Evolutionary conservation across 1,284 basidiomycete genomes (phyloP).

Genomic region (Leccinum fallax): DNA sequence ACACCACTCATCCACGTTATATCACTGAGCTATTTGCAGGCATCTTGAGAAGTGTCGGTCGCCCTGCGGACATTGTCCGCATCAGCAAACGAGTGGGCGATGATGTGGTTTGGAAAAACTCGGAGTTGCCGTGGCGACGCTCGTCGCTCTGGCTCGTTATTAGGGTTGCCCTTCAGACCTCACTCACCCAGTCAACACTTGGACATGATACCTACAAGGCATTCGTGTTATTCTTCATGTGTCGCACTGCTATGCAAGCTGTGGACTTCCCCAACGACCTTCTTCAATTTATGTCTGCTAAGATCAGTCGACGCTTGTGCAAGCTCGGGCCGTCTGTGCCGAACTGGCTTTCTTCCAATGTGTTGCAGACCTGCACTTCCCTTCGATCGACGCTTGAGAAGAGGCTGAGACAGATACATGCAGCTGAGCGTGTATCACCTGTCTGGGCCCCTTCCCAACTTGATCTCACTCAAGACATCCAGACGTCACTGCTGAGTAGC

Average conservation of each 20-base stretch:
- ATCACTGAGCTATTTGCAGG: neutral
- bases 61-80: neutral
- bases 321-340: conserved; percentile 37
- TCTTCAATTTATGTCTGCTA: conserved; percentile 33
- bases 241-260: conserved; percentile 31
- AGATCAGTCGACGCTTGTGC: conserved; percentile 39
- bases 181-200: neutral
- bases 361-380: conserved; percentile 13
- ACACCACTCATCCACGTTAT: neutral
- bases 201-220: neutral
- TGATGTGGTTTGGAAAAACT: neutral
- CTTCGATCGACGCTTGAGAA: conserved; percentile 16
- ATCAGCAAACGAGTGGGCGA: conserved; percentile 2
- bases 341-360: conserved; percentile 19
- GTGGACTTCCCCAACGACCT: conserved; percentile 35
- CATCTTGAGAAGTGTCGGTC: neutral
- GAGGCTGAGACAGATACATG: conserved; percentile 19
- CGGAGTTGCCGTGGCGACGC: neutral
- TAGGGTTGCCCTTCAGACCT: neutral
- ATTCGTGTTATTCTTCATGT: conserved; percentile 22
- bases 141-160: neutral
- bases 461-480: neutral
- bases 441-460: conserved; percentile 21
- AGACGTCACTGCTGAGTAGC: neutral
- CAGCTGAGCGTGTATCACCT: conserved; percentile 18